Evolutionary conservation across 768 basidiomycete genomes (phyloP).

Genomic region (Pleurotus platypus): DNA sequence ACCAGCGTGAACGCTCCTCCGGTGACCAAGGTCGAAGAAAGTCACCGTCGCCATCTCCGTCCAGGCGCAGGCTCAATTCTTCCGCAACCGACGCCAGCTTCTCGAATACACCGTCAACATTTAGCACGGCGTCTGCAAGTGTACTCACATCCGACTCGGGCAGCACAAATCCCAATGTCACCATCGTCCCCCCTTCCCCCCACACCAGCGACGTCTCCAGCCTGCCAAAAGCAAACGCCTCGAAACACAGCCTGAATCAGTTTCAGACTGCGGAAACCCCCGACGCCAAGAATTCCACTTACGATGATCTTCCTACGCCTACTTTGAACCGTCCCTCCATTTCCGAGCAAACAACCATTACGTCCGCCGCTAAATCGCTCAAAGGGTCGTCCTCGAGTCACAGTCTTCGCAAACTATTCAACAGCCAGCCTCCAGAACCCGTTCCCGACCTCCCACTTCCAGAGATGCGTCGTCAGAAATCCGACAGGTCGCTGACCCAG

Average conservation of each 20-base stretch:
- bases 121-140: conserved; percentile 12
- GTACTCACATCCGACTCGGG: conserved; percentile 21
- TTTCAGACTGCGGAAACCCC: conserved; percentile 8
- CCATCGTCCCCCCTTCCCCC: conserved; percentile 43
- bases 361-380: conserved; percentile 11
- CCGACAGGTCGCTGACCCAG: conserved; percentile 16
- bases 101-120: conserved; percentile 8
- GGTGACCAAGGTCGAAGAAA: conserved; percentile 17
- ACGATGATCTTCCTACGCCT: conserved; percentile 9
- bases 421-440: neutral
- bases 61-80: conserved; percentile 14
- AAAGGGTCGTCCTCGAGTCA: conserved; percentile 17
- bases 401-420: conserved; percentile 10
- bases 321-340: conserved; percentile 2
- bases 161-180: conserved; percentile 37
- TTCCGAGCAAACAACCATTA: conserved; percentile 5
- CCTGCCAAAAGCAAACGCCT: conserved; percentile 19
- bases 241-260: conserved; percentile 16
- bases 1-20: conserved; percentile 25
- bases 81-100: conserved; percentile 8
- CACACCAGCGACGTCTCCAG: conserved; percentile 20
- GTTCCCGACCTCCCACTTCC: conserved; percentile 10
- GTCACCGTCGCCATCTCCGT: conserved; percentile 22
- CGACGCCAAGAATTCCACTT: conserved; percentile 14
- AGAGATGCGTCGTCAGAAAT: conserved; percentile 14